phyloP scores from a whole-genome alignment of 2,329 filamentous ascomycete genomes.

The Botrytis byssoidea region DNA sequence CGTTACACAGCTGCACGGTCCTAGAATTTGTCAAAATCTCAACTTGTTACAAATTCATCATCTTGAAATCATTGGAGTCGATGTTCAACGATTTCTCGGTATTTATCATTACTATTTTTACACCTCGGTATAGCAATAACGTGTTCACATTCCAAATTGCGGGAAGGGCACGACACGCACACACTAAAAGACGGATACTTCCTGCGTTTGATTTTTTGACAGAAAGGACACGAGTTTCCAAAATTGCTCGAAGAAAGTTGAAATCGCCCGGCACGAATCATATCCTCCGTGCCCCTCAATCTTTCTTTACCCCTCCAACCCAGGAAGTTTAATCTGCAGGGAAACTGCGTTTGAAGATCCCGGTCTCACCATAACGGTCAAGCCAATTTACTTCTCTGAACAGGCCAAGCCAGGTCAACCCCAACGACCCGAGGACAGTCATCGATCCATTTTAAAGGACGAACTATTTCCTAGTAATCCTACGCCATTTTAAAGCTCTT shows the following conservation, averaged over 20 bases:
- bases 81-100: not conserved
- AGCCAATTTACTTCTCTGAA: not conserved
- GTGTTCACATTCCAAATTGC: too few species aligned
- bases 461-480: not conserved
- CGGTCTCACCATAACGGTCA: not conserved
- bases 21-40: not conserved
- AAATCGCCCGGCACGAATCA: not conserved
- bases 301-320: not conserved
- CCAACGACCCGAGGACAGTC: not conserved
- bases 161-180: not conserved
- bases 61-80: not conserved
- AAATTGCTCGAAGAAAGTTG: not conserved
- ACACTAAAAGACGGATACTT: not conserved
- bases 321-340: not conserved
- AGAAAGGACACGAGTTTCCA: not conserved
- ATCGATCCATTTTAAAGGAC: not conserved
- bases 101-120: not conserved
- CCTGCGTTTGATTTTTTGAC: not conserved
- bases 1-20: not conserved
- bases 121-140: not conserved
- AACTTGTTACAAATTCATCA: not conserved
- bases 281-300: not conserved
- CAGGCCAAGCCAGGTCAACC: not conserved
- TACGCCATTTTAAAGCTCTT: not conserved
- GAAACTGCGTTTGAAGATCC: not conserved